Percentiles rank a stretch among this genome's conserved stretches.
Conservation (phyloP, 2,329 filamentous ascomycete genomes). For the Colletotrichum higginsianum region DNA sequence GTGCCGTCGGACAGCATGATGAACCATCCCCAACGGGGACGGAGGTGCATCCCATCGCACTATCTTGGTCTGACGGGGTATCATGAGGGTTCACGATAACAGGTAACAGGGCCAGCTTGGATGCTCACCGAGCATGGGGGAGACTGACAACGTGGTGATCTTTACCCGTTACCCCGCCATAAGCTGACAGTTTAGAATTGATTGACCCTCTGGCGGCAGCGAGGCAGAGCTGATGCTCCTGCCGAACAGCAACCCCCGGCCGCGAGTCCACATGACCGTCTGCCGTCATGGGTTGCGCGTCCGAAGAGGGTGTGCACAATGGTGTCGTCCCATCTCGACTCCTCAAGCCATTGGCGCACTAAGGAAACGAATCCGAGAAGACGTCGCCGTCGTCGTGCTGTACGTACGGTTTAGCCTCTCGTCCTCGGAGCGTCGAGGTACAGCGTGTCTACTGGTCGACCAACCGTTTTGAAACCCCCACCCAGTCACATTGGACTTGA, state of each 20-base stretch:
- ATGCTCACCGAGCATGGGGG: not conserved
- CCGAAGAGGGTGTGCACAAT: constrained; percentile 31
- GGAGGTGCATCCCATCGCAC: constrained; percentile 3
- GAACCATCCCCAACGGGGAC: constrained; percentile 1
- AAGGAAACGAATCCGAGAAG: constrained; percentile 11
- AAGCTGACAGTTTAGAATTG: constrained; percentile 36
- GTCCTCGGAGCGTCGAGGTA: constrained; percentile 26
- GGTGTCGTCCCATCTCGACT: not conserved
- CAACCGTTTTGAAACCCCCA: constrained; percentile 19
- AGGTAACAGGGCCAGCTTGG: constrained; percentile 13
- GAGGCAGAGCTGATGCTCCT: constrained; percentile 29
- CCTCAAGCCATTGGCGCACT: constrained; percentile 28
- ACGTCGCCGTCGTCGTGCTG: not conserved
- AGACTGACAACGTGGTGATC: constrained; percentile 20
- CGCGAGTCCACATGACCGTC: constrained; percentile 31
- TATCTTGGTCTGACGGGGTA: constrained; percentile 8
- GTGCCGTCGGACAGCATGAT: constrained; percentile 3
- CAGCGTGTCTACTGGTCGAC: constrained; percentile 8
- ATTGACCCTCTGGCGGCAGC: constrained; percentile 19
- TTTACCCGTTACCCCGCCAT: constrained; percentile 17
- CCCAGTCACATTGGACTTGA: not conserved
- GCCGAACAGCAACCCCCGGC: constrained; percentile 28
- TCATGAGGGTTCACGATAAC: constrained; percentile 13
- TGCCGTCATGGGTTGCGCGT: not conserved
- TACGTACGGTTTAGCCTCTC: constrained; percentile 21